Base-by-base conservation (phyloP, 495 filamentous ascomycete genomes). In the Penicillium cosmopolitanum region DNA sequence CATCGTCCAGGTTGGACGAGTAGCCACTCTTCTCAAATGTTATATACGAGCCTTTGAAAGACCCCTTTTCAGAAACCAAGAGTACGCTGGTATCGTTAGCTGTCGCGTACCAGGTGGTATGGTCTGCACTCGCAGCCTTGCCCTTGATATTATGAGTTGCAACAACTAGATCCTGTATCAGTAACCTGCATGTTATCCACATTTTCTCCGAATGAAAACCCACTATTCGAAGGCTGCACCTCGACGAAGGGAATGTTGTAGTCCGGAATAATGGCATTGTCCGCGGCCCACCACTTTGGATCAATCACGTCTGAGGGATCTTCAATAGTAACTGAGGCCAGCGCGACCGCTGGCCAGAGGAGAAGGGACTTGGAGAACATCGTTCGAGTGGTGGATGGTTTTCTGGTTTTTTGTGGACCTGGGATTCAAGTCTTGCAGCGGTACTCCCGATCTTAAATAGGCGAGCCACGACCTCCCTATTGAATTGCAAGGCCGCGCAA, bases 21-120 rank as follows among this genome's bases (percentile, higher is more conserved):
- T 66, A 66, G 5, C 64, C 64, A 16, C 50, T 47, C 56, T 66
- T 66, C 25, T 56, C 34, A 25, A 66, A 31, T 31, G 56, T 42
- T 3, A 56, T 57, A 11, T 60, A 57, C 4, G 60, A 60, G 3
- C 56, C 43, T 18, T 35, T 60, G 43, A 66, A 58, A 2, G 53
- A 48, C 23, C 53, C 60, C 8, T 42, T 36, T 2, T 63, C 43
- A 2, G 64, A 28, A 5, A 63, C 57, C 4, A 66, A 48, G 11
- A 66, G 40, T 5, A 66, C 64, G 42, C 56, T 63, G 23, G 56
- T 66, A 15, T 66, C 64, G n/a, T 66, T 66, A 11, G 60, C 50
- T 11, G 60, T 59, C 18, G 60, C 64, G 13, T 50, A 57, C 56
- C 56, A 62, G 10, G 57, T 57, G 25, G 50, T 42, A 31, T 66